A percentile compares a stretch with the other conserved stretches of the same genome.
Conservation (phyloP, 768 basidiomycete species). For the Vararia minispora region DNA sequence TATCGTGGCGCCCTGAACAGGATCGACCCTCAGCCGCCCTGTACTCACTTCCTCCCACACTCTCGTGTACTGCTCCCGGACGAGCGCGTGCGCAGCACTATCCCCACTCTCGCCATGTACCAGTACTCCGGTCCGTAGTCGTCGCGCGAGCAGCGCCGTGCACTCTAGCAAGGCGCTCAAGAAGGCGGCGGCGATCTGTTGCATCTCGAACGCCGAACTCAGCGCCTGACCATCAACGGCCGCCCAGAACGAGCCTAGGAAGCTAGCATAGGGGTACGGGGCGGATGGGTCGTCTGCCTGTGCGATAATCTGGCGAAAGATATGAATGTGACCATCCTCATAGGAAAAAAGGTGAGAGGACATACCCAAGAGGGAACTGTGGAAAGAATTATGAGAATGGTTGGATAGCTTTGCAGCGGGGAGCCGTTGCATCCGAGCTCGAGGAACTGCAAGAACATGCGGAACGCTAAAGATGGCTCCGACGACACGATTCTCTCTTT, state of each 20-base stretch:
- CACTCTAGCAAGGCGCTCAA: constrained; percentile 63
- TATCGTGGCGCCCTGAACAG: constrained; percentile 28
- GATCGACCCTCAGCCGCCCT: constrained; percentile 36
- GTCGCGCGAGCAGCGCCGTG: constrained; percentile 41
- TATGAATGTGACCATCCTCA: neutral
- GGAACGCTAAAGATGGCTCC: constrained; percentile 38
- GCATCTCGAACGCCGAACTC: constrained; percentile 38
- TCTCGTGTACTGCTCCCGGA: constrained; percentile 32
- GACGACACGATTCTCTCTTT: neutral
- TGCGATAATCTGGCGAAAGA: constrained; percentile 19
- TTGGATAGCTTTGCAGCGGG: constrained; percentile 71
- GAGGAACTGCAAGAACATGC: constrained; percentile 72
- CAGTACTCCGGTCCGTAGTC: constrained; percentile 21
- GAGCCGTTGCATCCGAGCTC: constrained; percentile 69
- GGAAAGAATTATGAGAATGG: constrained; percentile 69
- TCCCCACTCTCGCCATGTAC: constrained; percentile 2
- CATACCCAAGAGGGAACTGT: constrained; percentile 64
- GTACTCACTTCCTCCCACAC: constrained; percentile 38
- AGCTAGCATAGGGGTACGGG: constrained; percentile 27
- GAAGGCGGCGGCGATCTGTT: constrained; percentile 50
- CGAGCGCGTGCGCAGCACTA: constrained; percentile 20
- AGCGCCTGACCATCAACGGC: constrained; percentile 63
- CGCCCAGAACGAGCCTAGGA: constrained; percentile 77
- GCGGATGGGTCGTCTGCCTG: constrained; percentile 12
- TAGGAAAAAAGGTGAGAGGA: constrained; percentile 4